Conservation (phyloP, 1,139 yeast species). For the Meyerozyma carpophila region DNA sequence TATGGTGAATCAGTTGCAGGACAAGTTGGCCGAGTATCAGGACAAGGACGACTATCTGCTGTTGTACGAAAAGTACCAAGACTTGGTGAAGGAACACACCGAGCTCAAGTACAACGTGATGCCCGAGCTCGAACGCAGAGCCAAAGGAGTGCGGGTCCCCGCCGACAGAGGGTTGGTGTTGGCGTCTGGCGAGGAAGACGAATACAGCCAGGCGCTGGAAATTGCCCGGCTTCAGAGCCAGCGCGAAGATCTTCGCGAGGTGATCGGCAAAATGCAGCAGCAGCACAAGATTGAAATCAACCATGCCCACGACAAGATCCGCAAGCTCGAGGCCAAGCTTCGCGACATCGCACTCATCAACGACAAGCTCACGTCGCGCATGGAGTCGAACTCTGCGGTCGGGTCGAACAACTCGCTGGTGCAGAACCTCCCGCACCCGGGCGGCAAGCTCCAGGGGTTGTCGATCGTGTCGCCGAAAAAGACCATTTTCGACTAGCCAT, state of each 20-base stretch:
- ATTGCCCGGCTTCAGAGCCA: conserved; percentile 41
- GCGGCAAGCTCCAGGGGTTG: conserved; percentile 41
- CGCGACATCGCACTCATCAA: conserved; percentile 29
- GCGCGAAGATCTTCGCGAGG: conserved; percentile 56
- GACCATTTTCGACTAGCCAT: conserved; percentile 23
- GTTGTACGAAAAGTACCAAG: conserved; percentile 33
- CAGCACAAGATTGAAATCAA: conserved; percentile 34
- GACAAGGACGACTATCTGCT: conserved; percentile 13
- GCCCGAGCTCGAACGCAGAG: conserved; percentile 37
- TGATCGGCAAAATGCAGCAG: conserved; percentile 34
- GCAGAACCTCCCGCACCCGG: conserved; percentile 12
- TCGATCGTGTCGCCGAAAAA: conserved; percentile 36
- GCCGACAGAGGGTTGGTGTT: neutral
- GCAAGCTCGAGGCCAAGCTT: conserved; percentile 33
- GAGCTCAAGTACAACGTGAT: conserved; percentile 36
- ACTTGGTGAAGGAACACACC: conserved; percentile 36
- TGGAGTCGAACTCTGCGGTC: conserved; percentile 4
- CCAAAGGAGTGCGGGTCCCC: conserved; percentile 1
- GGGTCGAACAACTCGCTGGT: conserved; percentile 3
- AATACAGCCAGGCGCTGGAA: conserved; percentile 22
- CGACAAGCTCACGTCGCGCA: conserved; percentile 28
- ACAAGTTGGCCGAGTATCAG: conserved; percentile 30
- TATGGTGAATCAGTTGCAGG: conserved; percentile 36
- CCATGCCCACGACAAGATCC: conserved; percentile 39
- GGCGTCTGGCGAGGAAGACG: conserved; percentile 2